Evolutionary conservation across 2,329 filamentous ascomycete species (phyloP).

Genomic region (Pseudocercospora cruenta): DNA sequence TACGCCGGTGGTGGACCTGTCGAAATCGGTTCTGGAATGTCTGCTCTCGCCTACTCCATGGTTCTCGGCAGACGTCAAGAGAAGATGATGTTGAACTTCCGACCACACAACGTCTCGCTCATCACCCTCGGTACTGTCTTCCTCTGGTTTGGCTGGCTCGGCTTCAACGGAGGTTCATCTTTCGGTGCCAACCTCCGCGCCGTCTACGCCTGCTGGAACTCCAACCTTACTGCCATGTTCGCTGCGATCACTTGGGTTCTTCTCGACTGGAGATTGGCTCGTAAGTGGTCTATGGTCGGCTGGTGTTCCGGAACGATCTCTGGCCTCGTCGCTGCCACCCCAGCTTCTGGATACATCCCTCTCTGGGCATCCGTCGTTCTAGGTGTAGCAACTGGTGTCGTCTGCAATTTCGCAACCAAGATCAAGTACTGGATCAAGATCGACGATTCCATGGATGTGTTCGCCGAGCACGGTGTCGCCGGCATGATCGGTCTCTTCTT

Average conservation of each 20-base stretch:
- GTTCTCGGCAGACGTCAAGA: constrained; percentile 94
- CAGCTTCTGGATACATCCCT: constrained; percentile 77
- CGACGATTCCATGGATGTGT: constrained; percentile 87
- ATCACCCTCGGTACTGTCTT: constrained; percentile 94
- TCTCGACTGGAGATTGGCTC: constrained; percentile 90
- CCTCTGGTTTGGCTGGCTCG: constrained; percentile 98
- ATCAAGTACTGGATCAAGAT: constrained; percentile 76
- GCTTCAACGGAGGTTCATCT: constrained; percentile 96
- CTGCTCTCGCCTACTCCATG: constrained; percentile 92
- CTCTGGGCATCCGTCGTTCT: constrained; percentile 66
- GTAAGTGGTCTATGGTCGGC: constrained; percentile 92
- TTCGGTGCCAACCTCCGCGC: constrained; percentile 81
- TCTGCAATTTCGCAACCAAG: constrained; percentile 87
- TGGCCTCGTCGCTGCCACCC: constrained; percentile 84
- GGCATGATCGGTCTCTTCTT: constrained; percentile 80
- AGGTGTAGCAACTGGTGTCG: constrained; percentile 65
- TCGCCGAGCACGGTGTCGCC: constrained; percentile 85
- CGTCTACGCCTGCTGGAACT: constrained; percentile 97
- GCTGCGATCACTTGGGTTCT: constrained; percentile 91
- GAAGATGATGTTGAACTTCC: constrained; percentile 99
- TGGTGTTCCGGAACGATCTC: constrained; percentile 90
- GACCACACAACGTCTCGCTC: constrained; percentile 96
- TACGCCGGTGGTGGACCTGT: constrained; percentile 96
- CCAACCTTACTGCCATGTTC: constrained; percentile 89
- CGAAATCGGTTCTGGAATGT: constrained; percentile 93